phyloP scores from a whole-genome alignment of 2,329 filamentous ascomycete species.

The Malbranchea cinnamomea region DNA sequence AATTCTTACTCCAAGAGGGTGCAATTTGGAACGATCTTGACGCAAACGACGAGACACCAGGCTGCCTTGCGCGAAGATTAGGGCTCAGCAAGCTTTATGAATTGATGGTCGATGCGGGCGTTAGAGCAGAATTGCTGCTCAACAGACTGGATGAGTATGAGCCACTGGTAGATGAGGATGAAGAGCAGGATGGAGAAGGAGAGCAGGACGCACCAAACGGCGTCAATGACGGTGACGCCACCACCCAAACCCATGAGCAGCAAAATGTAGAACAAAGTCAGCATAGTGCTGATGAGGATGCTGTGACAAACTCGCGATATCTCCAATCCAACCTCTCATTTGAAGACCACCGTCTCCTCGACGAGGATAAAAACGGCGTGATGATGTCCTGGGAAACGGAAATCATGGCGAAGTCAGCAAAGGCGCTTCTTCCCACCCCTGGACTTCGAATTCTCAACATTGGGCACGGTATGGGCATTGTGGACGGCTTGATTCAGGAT shows the following conservation, averaged over 20 bases:
- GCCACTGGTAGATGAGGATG: slow-evolving; percentile 39
- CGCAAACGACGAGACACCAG: slow-evolving; percentile 72
- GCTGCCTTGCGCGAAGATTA: slow-evolving; percentile 61
- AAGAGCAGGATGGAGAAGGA: slow-evolving; percentile 24
- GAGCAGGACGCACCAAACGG: slow-evolving; percentile 8
- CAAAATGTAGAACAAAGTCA: no score
- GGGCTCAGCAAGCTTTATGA: slow-evolving; percentile 60
- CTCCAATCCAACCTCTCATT: slow-evolving; percentile 53
- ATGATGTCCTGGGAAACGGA: slow-evolving; percentile 91
- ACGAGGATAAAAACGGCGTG: slow-evolving; percentile 63
- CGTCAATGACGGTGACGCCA: slow-evolving; percentile 16
- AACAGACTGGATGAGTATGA: slow-evolving; percentile 72
- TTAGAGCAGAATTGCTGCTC: slow-evolving; percentile 77
- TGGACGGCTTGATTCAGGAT: slow-evolving; percentile 60
- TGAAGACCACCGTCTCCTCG: slow-evolving; percentile 51
- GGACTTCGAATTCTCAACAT: slow-evolving; percentile 67
- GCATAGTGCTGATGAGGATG: slow-evolving; percentile 5
- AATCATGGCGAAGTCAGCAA: slow-evolving; percentile 68
- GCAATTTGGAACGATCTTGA: slow-evolving; percentile 98
- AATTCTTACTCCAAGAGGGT: slow-evolving; percentile 67
- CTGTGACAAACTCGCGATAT: slow-evolving; percentile 51
- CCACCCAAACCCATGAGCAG: no score
- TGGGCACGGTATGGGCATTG: slow-evolving; percentile 82
- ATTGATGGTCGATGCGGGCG: slow-evolving; percentile 74
- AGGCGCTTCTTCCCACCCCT: slow-evolving; percentile 44